A percentile compares a stretch with the other conserved stretches of the same genome.
phyloP scores from a whole-genome alignment of 2,329 filamentous ascomycete genomes.

The Neofusicoccum kwambonambiense region DNA sequence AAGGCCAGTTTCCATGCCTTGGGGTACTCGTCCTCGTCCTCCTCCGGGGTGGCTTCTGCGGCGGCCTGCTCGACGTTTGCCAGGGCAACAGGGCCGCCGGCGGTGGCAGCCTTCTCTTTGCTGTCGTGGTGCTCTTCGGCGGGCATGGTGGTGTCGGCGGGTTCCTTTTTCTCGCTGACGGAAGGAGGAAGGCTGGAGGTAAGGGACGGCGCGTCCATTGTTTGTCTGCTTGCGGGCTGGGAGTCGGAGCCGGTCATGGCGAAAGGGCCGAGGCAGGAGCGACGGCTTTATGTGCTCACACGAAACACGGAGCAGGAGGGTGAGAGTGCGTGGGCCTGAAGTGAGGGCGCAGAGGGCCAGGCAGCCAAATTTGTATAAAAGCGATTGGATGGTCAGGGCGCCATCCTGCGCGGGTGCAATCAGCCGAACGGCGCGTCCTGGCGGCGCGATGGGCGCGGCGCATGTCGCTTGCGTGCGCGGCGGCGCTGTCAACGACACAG shows the following conservation, averaged over 20 bases:
- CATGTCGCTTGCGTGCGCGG: background rate
- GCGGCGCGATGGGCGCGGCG: background rate
- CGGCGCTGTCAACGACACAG: background rate
- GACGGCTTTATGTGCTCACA: background rate
- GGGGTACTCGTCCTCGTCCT: constrained; percentile 36
- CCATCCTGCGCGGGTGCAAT: background rate
- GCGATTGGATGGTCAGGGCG: background rate
- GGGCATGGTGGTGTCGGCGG: constrained; percentile 26
- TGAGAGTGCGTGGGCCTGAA: background rate
- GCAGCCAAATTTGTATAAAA: background rate
- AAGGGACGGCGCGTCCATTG: constrained; percentile 6
- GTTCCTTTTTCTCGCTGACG: constrained; percentile 30
- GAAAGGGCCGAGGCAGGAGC: background rate
- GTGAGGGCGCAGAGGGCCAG: background rate
- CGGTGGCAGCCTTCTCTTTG: constrained; percentile 13
- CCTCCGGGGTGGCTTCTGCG: constrained; percentile 22
- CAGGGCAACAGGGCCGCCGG: constrained; percentile 11
- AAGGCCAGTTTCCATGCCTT: constrained; percentile 26
- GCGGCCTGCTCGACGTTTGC: constrained; percentile 18
- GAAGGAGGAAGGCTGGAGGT: constrained; percentile 19
- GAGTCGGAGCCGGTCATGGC: background rate
- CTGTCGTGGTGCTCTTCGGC: constrained; percentile 18
- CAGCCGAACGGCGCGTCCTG: background rate
- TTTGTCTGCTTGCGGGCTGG: background rate
- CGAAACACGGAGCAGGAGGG: background rate